phyloP scores from a whole-genome alignment of 257 asterid species.

The Salvia rosmarinus region DNA sequence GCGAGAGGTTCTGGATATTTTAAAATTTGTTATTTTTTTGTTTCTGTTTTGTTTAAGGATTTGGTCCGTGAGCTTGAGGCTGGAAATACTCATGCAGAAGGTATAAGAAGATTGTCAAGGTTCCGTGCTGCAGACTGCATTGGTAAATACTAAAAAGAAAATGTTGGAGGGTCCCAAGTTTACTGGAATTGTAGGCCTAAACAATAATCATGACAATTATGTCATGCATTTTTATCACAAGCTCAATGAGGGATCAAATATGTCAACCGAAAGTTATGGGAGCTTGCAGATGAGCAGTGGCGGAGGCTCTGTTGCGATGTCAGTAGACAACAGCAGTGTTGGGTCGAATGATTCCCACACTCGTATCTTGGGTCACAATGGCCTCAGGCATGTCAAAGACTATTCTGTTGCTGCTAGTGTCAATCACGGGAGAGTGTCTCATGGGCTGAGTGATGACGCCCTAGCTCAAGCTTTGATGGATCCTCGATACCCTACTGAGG shows the following conservation, averaged over 20 bases:
- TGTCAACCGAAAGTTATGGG: slow-evolving; percentile 85
- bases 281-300: slow-evolving; percentile 91
- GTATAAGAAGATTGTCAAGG: slow-evolving; percentile 31
- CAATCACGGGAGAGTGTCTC: slow-evolving; percentile 66
- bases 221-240: slow-evolving; percentile 75
- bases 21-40: too few relatives aligned
- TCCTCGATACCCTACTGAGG: slow-evolving; percentile 79
- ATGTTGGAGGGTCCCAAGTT: slow-evolving; percentile 91
- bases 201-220: slow-evolving; percentile 71
- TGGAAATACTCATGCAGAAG: slow-evolving; percentile 53
- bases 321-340: slow-evolving; percentile 85
- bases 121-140: slow-evolving; percentile 29
- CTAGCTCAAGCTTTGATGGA: slow-evolving; percentile 93
- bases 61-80: slow-evolving; percentile 30
- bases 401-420: slow-evolving; percentile 84
- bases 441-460: slow-evolving; percentile 81
- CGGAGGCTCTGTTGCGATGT: slow-evolving; percentile 95
- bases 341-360: slow-evolving; percentile 89
- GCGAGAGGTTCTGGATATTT: not conserved
- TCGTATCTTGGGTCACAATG: slow-evolving; percentile 81
- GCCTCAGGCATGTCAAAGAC: slow-evolving; percentile 80
- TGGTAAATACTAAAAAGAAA: slow-evolving; percentile 35
- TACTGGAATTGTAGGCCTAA: slow-evolving; percentile 74
- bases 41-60: slow-evolving; percentile 1
- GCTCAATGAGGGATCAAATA: slow-evolving; percentile 87